phyloP scores from a whole-genome alignment of 345 rosid species.

The Rhizophora mangle region DNA sequence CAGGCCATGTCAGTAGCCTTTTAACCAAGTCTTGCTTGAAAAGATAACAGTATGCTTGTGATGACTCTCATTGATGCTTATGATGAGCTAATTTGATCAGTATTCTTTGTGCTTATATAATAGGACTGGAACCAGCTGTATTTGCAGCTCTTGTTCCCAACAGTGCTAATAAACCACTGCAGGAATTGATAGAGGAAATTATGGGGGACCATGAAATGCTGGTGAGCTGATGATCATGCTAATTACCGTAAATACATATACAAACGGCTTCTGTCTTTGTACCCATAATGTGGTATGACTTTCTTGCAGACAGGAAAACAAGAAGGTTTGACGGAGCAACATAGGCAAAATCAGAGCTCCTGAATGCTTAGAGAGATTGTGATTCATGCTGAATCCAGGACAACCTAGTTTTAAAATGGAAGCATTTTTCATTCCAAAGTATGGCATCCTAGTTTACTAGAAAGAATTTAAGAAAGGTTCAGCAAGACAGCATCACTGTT shows the following conservation, averaged over 20 bases:
- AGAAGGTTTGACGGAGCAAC: constrained; percentile 9
- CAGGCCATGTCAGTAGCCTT: too few species aligned
- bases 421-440: too few species aligned
- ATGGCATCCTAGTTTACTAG: too few species aligned
- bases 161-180: constrained; percentile 65
- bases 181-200: constrained; percentile 70
- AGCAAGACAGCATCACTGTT: too few species aligned
- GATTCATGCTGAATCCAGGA: too few species aligned
- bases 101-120: constrained; percentile 1
- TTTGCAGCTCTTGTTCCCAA: constrained; percentile 91
- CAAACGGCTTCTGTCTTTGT: too few species aligned
- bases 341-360: constrained; percentile 1
- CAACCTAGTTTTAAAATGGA: too few species aligned
- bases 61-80: too few species aligned
- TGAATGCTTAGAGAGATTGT: background rate
- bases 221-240: constrained; percentile 42
- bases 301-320: constrained; percentile 45
- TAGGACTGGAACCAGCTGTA: constrained; percentile 70
- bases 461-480: too few species aligned
- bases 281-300: background rate
- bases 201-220: constrained; percentile 90
- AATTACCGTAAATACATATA: background rate
- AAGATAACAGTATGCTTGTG: too few species aligned
- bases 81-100: background rate
- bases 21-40: background rate